A percentile compares a stretch with the other conserved stretches of the same genome.
phyloP scores from a whole-genome alignment of 2,329 filamentous ascomycete genomes.

The Alternaria postmessia region DNA sequence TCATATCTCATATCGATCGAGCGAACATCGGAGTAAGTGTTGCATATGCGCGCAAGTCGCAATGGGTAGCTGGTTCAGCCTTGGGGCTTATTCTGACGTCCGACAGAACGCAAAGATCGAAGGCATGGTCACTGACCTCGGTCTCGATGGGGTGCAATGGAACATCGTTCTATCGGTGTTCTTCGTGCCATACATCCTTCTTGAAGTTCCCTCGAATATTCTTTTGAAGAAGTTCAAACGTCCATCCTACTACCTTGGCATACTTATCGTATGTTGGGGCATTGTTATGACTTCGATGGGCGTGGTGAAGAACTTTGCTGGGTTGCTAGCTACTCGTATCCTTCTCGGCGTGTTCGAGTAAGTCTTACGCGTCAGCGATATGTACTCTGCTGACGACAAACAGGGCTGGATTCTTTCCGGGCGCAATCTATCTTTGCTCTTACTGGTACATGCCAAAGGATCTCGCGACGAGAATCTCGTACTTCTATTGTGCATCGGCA shows the following conservation, averaged over 20 bases:
- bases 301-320: neutral
- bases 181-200: constrained; percentile 57
- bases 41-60: neutral
- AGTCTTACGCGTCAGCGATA: neutral
- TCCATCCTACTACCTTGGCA: neutral
- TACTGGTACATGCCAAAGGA: constrained; percentile 50
- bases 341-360: constrained; percentile 25
- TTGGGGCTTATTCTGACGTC: neutral
- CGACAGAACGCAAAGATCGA: constrained; percentile 66
- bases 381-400: neutral
- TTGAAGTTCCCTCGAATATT: constrained; percentile 54
- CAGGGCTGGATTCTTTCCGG: constrained; percentile 43
- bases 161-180: constrained; percentile 67
- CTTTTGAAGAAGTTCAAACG: constrained; percentile 26
- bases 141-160: constrained; percentile 51
- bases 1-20: constrained; percentile 61
- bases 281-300: neutral
- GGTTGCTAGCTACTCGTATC: neutral
- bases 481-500: constrained; percentile 51
- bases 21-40: constrained; percentile 65
- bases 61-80: neutral
- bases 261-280: neutral
- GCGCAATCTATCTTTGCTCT: constrained; percentile 46
- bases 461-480: constrained; percentile 44
- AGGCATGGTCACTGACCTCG: constrained; percentile 67